phyloP scores from a whole-genome alignment of 768 basidiomycete species.

The Postia placenta region DNA sequence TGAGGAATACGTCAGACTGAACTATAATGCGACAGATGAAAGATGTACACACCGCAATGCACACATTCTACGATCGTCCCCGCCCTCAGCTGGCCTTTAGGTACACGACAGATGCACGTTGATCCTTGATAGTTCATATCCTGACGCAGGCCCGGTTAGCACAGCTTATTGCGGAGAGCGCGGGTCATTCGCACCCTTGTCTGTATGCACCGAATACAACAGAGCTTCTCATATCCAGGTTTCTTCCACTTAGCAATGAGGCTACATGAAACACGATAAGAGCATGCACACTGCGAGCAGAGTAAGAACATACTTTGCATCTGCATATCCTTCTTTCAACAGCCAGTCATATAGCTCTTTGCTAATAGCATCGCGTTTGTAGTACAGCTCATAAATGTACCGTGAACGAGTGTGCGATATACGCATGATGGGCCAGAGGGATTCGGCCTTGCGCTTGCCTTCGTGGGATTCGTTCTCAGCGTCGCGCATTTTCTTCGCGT shows the following conservation, averaged over 20 bases:
- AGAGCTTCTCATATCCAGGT: constrained; percentile 95
- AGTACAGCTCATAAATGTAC: constrained; percentile 98
- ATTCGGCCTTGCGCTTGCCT: constrained; percentile 92
- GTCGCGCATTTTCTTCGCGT: constrained; percentile 98
- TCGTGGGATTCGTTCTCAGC: constrained; percentile 98
- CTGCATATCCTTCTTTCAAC: constrained; percentile 94
- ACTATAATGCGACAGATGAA: not conserved
- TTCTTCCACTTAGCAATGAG: constrained; percentile 99
- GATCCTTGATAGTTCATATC: constrained; percentile 99
- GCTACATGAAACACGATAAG: constrained; percentile 34
- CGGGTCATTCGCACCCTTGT: constrained; percentile 51
- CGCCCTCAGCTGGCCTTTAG: constrained; percentile 84
- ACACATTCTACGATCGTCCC: constrained; percentile 95
- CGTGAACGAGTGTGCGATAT: constrained; percentile 94
- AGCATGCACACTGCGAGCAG: not conserved
- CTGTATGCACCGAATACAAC: constrained; percentile 95
- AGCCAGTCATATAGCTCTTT: constrained; percentile 96
- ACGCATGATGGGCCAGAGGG: constrained; percentile 94
- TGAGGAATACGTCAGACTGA: constrained; percentile 22
- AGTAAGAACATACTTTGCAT: constrained; percentile 70
- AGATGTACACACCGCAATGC: constrained; percentile 75
- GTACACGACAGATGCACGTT: constrained; percentile 96
- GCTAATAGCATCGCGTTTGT: constrained; percentile 94
- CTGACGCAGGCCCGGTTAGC: constrained; percentile 32
- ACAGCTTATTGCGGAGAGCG: not conserved